Evolutionary conservation across 1,284 basidiomycete genomes (phyloP).

Genomic region (Trichosporon coremiiforme): DNA sequence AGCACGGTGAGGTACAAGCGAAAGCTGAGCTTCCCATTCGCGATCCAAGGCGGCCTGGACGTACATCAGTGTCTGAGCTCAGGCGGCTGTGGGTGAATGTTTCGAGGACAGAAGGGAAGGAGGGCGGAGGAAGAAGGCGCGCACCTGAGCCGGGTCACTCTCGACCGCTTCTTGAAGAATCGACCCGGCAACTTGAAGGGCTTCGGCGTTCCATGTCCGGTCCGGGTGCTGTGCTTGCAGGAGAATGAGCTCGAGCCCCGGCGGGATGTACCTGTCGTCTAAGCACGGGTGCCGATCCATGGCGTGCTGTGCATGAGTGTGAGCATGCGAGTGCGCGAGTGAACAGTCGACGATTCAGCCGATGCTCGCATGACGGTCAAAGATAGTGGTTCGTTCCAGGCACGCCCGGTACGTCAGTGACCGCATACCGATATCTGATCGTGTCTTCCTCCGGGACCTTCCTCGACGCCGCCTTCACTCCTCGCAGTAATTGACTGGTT

Average conservation of each 20-base stretch:
- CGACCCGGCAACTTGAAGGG: background rate
- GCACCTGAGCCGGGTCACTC: background rate
- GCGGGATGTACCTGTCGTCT: constrained; percentile 9
- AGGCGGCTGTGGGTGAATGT: background rate
- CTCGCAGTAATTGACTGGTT: background rate
- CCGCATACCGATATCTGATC: background rate
- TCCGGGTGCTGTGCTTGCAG: background rate
- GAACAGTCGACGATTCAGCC: background rate
- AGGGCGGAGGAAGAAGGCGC: background rate
- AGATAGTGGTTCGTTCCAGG: background rate
- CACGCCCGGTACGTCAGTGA: background rate
- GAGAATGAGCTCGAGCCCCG: constrained; percentile 5
- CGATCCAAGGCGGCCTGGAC: background rate
- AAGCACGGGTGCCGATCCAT: constrained; percentile 8
- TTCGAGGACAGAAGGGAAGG: no score
- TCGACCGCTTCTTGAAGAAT: constrained; percentile 1
- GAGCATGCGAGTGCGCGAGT: background rate
- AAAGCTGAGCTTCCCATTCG: background rate
- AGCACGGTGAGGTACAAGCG: background rate
- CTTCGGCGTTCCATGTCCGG: background rate
- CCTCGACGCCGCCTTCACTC: background rate
- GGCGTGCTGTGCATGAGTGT: background rate
- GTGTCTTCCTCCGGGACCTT: background rate
- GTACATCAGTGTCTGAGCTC: background rate
- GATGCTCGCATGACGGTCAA: background rate